Conservation (phyloP, 495 filamentous ascomycete species). For the Penicillium macrosclerotiorum region DNA sequence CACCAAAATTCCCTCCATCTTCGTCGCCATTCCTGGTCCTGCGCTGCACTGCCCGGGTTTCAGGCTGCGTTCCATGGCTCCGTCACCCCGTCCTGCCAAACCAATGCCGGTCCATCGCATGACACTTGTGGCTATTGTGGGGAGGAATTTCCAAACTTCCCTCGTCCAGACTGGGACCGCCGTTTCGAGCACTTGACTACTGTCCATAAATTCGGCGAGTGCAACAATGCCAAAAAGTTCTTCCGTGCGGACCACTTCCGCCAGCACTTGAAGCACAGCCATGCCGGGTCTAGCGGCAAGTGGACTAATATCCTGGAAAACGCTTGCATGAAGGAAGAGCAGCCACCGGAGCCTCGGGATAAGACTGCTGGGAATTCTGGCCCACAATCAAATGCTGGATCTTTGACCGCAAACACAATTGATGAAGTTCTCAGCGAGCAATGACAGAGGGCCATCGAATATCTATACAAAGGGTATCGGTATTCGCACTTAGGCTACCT, state of each 20-base stretch:
- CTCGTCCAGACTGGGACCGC: slow-evolving; percentile 74
- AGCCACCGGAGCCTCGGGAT: slow-evolving; percentile 42
- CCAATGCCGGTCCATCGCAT: slow-evolving; percentile 38
- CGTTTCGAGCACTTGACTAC: slow-evolving; percentile 83
- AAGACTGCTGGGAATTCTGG: slow-evolving; percentile 2
- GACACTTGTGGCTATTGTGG: slow-evolving; percentile 97
- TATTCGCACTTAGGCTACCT: too few species aligned
- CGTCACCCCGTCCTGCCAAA: slow-evolving; percentile 35
- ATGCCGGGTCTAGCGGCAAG: slow-evolving; percentile 93
- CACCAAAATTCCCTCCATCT: slow-evolving; percentile 97
- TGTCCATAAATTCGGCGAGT: slow-evolving; percentile 95
- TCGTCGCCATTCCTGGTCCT: slow-evolving; percentile 96
- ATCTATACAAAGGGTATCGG: too few species aligned
- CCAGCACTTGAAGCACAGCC: slow-evolving; percentile 97
- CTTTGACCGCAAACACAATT: slow-evolving; percentile 36
- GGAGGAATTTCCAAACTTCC: slow-evolving; percentile 78
- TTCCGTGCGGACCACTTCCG: slow-evolving; percentile 97
- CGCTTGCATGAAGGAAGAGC: slow-evolving; percentile 94
- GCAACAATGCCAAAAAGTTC: slow-evolving; percentile 98
- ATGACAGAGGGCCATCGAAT: too few species aligned
- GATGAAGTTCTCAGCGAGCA: slow-evolving; percentile 34
- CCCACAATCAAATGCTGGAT: slow-evolving; percentile 16
- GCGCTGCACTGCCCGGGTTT: slow-evolving; percentile 74
- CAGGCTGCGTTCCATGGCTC: slow-evolving; percentile 86
- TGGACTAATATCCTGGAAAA: slow-evolving; percentile 99